Conservation (phyloP, 495 filamentous ascomycete species). For the Massariosphaeria phaeospora region DNA sequence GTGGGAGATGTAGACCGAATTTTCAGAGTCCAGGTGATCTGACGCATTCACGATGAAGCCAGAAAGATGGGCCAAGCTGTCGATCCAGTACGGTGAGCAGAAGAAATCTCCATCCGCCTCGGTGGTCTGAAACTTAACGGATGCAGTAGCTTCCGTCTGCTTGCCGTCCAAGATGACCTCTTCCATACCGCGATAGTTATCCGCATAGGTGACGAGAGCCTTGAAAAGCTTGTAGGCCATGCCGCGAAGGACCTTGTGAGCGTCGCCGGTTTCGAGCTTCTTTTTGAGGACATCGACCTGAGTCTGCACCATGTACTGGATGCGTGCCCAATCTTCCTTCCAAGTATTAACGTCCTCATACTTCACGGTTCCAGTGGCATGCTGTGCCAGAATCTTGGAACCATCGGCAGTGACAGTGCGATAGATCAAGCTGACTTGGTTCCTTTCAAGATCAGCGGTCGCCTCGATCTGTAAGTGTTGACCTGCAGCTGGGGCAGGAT, state of each 20-base stretch:
- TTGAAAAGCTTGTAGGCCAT: constrained; percentile 50
- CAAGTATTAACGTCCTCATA: constrained; percentile 41
- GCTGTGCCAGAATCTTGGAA: constrained; percentile 37
- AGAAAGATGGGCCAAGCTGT: constrained; percentile 47
- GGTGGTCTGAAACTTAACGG: constrained; percentile 43
- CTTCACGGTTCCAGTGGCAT: constrained; percentile 40
- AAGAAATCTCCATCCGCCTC: constrained; percentile 44
- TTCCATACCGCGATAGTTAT: constrained; percentile 43
- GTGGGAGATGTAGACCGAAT: constrained; percentile 47
- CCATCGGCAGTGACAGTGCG: constrained; percentile 41
- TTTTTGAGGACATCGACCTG: constrained; percentile 43
- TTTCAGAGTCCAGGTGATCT: constrained; percentile 45
- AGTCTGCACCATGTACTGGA: constrained; percentile 44
- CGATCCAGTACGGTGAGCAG: constrained; percentile 48
- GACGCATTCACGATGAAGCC: constrained; percentile 54
- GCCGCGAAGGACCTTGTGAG: constrained; percentile 45
- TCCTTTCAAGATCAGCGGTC: constrained; percentile 41
- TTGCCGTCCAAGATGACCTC: constrained; percentile 45
- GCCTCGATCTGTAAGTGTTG: constrained; percentile 44
- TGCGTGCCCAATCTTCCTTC: constrained; percentile 41
- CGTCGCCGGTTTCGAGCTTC: constrained; percentile 41
- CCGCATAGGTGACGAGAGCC: constrained; percentile 42
- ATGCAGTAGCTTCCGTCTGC: constrained; percentile 43
- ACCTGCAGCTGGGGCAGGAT: constrained; percentile 37
- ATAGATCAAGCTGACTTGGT: constrained; percentile 38